These are phyloP conservation scores for Globisporangium abappressorium DNA, from an alignment of 352 stramenopile genomes.

Conservation along the genomic window DNA sequence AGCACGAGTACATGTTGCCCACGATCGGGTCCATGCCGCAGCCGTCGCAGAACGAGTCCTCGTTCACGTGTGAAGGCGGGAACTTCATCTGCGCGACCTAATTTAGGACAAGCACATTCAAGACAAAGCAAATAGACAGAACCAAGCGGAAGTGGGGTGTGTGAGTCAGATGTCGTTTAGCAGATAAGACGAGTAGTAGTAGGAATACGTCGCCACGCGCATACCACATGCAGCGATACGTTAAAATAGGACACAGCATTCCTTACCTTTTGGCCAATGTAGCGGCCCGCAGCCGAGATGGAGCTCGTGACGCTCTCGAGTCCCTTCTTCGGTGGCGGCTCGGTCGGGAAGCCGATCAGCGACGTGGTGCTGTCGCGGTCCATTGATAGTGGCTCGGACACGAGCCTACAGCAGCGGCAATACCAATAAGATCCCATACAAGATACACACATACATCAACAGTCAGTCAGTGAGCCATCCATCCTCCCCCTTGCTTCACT, in stretches of 20 bases:
- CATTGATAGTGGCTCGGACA: conserved; percentile 81
- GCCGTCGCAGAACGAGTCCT: conserved; percentile 88
- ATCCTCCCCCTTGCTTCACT: neutral
- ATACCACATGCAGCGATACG: neutral
- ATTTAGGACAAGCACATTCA: neutral
- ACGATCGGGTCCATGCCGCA: conserved; percentile 88
- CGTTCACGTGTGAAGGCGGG: conserved; percentile 68
- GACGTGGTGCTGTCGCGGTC: conserved; percentile 78
- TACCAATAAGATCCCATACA: conserved; percentile 3
- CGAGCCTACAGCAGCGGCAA: conserved; percentile 38
- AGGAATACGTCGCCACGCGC: neutral
- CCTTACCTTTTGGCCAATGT: conserved; percentile 68
- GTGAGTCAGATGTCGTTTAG: neutral
- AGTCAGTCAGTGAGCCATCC: neutral
- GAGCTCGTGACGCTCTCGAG: conserved; percentile 62
- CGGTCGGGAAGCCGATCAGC: conserved; percentile 56
- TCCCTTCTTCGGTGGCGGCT: conserved; percentile 33
- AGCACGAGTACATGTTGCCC: conserved; percentile 88
- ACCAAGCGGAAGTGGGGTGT: neutral
- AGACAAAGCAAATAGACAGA: neutral
- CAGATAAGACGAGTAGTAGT: neutral
- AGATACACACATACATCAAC: neutral
- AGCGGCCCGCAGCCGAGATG: conserved; percentile 68
- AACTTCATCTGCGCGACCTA: conserved; percentile 78
- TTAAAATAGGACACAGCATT: neutral